Evolutionary conservation across 164 flowering plant species (phyloP).

Genomic region (Echeveria elegans): DNA sequence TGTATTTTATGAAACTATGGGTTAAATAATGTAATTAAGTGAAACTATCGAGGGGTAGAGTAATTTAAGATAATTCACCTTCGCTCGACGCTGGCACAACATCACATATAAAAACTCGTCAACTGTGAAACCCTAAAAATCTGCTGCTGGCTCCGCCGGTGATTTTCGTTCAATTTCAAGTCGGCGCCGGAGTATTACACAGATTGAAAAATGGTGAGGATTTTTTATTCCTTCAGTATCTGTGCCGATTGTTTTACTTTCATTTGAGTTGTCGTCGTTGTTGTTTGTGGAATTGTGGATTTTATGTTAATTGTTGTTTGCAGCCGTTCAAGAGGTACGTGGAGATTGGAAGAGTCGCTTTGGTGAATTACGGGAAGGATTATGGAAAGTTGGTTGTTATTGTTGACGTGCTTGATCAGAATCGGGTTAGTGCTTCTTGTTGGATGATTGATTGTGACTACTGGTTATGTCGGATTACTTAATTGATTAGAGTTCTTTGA

Average conservation of each 20-base stretch:
- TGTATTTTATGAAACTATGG: not conserved
- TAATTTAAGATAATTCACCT: not conserved
- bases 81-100: not conserved
- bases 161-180: not conserved
- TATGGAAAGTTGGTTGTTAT: slow-evolving; percentile 24
- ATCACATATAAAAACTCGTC: not conserved
- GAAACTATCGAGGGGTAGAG: not conserved
- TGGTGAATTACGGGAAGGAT: slow-evolving; percentile 64
- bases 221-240: not conserved
- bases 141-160: not conserved
- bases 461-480: no score
- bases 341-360: slow-evolving; percentile 71
- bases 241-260: no score
- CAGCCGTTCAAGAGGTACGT: slow-evolving; percentile 14
- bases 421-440: slow-evolving; percentile 34
- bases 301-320: no score
- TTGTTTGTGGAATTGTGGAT: no score
- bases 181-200: not conserved
- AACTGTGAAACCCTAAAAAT: not conserved
- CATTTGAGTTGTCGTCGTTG: no score
- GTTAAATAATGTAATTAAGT: not conserved
- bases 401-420: slow-evolving; percentile 16
- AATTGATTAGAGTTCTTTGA: no score
- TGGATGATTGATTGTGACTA: no score
- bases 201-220: not conserved